Evolutionary conservation across 305 asterid genomes (phyloP), one percentile per base, ranked within the genome.

Genomic region (Solanum hybrid): DNA sequence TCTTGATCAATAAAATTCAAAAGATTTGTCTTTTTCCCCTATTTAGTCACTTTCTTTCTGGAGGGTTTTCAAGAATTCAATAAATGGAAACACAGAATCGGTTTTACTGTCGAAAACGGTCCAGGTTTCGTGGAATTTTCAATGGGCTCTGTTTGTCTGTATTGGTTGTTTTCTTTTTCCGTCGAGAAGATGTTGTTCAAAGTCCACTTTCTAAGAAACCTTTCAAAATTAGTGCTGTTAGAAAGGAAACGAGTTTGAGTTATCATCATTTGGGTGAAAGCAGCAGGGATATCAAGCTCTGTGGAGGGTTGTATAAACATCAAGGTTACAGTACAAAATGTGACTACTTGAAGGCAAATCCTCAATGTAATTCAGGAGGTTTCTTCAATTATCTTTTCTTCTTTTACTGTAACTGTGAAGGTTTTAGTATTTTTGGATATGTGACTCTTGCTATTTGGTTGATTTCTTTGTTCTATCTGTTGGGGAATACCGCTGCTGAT

Each of bases 401-500:
- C 91, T 96, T 96, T 86, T 96, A 95, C 96, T 96, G 99, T 64
- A 93, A 90, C 57, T 95, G 97, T 51, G 84, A 84, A 57, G 93
- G 91, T 2, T 88, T 91, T 61, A 64, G 90, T 89, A 89, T 92
- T 36, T 85, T 95, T 91, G 96, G 97, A 7, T 95, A 92, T 90
- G 24, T 92, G 0, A 94, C 91, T 77, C 90, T 96, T 26, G 94
- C 88, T 1, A 75, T 96, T 87, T 96, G 98, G 98, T 83, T 97
- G 91, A 82, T 95, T 11, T 88, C 95, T 69, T 82, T 96, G 91
- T 95, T 97, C 90, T 97, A 96, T 89, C 35, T 97, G 35, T 91
- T 97, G 82, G 99, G 98, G 1, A 96, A 96, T 34, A 97, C 99
- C 0, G 98, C 98, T 0, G 94, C 98, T 1, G 98, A 96, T 92